phyloP scores from a whole-genome alignment of 768 basidiomycete species.

The Tulasnella sp. region DNA sequence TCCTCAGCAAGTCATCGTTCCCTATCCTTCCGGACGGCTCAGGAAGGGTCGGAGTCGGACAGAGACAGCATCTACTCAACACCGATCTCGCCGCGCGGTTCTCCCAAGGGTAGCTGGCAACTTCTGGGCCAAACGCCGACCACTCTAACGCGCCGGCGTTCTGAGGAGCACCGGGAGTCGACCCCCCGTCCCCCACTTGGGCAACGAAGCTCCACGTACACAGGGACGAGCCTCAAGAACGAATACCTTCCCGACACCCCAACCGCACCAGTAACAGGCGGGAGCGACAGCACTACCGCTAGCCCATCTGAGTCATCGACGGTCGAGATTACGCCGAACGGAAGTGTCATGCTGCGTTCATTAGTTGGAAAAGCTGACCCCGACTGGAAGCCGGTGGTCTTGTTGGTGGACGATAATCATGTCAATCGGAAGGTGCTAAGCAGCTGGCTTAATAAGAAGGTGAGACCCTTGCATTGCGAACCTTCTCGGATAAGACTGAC shows the following conservation, averaged over 20 bases:
- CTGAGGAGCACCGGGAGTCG: conserved; percentile 49
- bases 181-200: conserved; percentile 54
- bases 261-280: neutral
- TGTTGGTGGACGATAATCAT: conserved; percentile 89
- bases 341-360: conserved; percentile 70
- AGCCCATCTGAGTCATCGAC: conserved; percentile 36
- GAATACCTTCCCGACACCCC: neutral
- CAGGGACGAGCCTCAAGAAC: conserved; percentile 34
- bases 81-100: neutral
- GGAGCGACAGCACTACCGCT: neutral
- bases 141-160: conserved; percentile 49
- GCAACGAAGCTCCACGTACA: conserved; percentile 53
- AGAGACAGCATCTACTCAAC: conserved; percentile 8
- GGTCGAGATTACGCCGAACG: conserved; percentile 45
- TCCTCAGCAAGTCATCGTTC: conserved; percentile 13
- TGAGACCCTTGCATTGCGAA: conserved; percentile 42
- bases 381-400: conserved; percentile 54
- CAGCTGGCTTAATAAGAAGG: conserved; percentile 43
- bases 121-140: neutral
- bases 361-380: conserved; percentile 59
- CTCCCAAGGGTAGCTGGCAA: neutral
- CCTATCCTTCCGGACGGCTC: conserved; percentile 21
- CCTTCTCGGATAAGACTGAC: conserved; percentile 52
- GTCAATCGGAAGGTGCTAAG: conserved; percentile 79
- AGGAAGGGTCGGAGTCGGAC: conserved; percentile 17